A percentile compares a stretch with the other conserved stretches of the same genome.
Evolutionary conservation across 192 early-diverging fungal species (phyloP).

Genomic region (Obelidium mucronatum): DNA sequence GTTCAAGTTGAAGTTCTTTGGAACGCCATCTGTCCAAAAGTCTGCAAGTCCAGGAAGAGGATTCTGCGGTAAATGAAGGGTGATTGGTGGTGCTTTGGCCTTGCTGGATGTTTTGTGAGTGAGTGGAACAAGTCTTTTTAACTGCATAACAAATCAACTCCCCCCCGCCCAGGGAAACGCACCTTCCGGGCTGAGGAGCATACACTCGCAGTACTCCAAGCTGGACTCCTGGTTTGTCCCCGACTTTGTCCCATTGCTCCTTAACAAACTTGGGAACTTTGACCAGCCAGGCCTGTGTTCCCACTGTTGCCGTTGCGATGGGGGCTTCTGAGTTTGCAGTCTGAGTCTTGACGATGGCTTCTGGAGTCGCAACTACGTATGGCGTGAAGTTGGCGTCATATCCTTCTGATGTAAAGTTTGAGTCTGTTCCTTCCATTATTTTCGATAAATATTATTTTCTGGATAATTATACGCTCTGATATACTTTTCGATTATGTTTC

Average conservation of each 20-base stretch:
- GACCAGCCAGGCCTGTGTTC: constrained; percentile 75
- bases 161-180: neutral
- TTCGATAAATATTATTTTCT: too few species aligned
- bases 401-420: too few species aligned
- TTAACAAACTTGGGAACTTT: constrained; percentile 93
- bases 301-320: neutral
- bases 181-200: neutral
- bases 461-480: too few species aligned
- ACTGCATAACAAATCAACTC: neutral
- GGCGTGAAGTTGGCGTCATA: too few species aligned
- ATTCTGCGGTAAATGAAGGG: constrained; percentile 49
- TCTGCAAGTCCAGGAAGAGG: constrained; percentile 73
- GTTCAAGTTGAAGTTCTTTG: constrained; percentile 84
- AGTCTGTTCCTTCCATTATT: too few species aligned
- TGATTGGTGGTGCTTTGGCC: constrained; percentile 28
- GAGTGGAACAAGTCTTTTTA: constrained; percentile 16
- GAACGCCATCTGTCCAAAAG: constrained; percentile 66
- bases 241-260: constrained; percentile 71
- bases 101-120: constrained; percentile 23
- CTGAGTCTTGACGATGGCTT: constrained; percentile 13
- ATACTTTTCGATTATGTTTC: too few species aligned
- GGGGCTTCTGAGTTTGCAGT: constrained; percentile 12
- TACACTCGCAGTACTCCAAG: constrained; percentile 84
- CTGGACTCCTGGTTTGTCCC: constrained; percentile 60
- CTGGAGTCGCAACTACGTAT: too few species aligned